Percentiles rank a stretch among this genome's conserved stretches.
phyloP scores from a whole-genome alignment of 129 eudicot genomes.

The Scalesia atractyloides region DNA sequence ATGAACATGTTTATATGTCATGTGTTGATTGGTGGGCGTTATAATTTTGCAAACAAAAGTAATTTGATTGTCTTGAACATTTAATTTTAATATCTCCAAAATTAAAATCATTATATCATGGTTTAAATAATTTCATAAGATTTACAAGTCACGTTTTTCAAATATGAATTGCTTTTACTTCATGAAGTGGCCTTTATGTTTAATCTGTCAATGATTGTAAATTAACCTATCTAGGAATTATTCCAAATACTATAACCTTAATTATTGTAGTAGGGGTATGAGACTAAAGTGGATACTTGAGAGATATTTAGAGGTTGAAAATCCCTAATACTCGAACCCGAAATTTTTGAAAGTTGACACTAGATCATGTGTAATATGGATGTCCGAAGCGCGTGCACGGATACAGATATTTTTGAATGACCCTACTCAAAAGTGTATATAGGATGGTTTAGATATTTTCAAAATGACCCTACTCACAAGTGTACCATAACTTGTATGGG shows the following conservation, averaged over 20 bases:
- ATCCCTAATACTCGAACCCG: background rate
- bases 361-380: background rate
- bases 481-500: too few relatives aligned
- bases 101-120: background rate
- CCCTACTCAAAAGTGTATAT: background rate
- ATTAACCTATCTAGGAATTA: background rate
- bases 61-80: background rate
- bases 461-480: background rate
- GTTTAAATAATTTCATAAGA: background rate
- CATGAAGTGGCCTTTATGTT: background rate
- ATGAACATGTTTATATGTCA: background rate
- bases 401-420: background rate
- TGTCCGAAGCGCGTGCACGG: too few relatives aligned
- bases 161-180: background rate
- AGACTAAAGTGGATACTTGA: too few relatives aligned
- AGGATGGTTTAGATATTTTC: background rate
- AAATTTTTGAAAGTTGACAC: background rate
- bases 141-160: background rate
- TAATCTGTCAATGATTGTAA: background rate
- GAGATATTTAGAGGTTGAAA: background rate
- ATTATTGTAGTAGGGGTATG: too few relatives aligned
- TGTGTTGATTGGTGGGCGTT: background rate
- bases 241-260: background rate
- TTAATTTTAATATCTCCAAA: background rate
- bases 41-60: too few relatives aligned